These are phyloP conservation scores for Rhizophagus clarus DNA, from an alignment of 192 early-diverging fungal genomes.

Conservation along the genomic window DNA sequence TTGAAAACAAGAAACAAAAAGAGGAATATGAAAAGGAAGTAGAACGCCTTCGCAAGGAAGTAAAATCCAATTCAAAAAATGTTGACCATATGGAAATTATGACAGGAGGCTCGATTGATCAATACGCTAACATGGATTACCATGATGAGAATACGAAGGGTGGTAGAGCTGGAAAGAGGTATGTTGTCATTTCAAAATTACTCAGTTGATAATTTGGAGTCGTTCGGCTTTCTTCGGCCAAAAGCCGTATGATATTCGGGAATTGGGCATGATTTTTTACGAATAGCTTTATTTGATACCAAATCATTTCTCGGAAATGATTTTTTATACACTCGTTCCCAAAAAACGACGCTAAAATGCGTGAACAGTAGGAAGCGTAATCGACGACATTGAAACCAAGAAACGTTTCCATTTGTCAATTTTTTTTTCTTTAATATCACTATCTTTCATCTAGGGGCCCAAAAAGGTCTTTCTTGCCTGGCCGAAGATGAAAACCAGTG, in stretches of 20 bases:
- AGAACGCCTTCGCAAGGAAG: constrained; percentile 48
- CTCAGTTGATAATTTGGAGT: not conserved
- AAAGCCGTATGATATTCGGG: not conserved
- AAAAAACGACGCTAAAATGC: constrained; percentile 10
- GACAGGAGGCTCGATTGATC: constrained; percentile 11
- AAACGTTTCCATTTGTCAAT: constrained; percentile 27
- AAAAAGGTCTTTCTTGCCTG: constrained; percentile 24
- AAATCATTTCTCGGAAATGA: constrained; percentile 15
- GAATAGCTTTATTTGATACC: constrained; percentile 1
- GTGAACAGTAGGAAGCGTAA: constrained; percentile 30
- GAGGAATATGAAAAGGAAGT: constrained; percentile 53
- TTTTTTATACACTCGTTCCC: constrained; percentile 16
- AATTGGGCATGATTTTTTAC: not conserved
- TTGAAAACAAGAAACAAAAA: constrained; percentile 41
- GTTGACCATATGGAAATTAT: constrained; percentile 30
- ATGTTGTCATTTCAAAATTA: constrained; percentile 12
- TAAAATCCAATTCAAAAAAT: constrained; percentile 19
- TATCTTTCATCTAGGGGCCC: constrained; percentile 21
- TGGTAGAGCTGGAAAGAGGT: constrained; percentile 24
- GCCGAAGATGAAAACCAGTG: not conserved
- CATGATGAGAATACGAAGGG: constrained; percentile 24
- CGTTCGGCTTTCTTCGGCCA: not conserved
- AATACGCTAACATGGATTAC: constrained; percentile 10
- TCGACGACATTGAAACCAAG: constrained; percentile 32
- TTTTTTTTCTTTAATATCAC: constrained; percentile 26